A percentile compares a stretch with the other conserved stretches of the same genome.
These are phyloP conservation scores for Petasospora fabianii DNA, from an alignment of 1,139 yeast species.

Conservation along the genomic window DNA sequence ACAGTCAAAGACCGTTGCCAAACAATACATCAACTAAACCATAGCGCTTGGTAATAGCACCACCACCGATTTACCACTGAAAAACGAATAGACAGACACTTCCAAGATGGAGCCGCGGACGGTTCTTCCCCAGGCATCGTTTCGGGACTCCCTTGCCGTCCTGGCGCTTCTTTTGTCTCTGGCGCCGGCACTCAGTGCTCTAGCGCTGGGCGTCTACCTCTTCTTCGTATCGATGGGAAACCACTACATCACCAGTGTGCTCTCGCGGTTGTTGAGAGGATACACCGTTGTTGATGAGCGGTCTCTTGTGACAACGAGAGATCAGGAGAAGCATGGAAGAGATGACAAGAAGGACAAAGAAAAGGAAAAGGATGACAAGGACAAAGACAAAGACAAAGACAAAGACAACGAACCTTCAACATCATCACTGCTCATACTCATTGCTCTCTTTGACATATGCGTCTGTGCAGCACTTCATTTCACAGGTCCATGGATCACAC, in stretches of 20 bases:
- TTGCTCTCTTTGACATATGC: constrained; percentile 31
- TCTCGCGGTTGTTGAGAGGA: constrained; percentile 8
- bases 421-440: constrained; percentile 19
- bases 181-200: constrained; percentile 38
- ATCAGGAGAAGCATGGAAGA: constrained; percentile 5
- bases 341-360: constrained; percentile 13
- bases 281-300: background rate
- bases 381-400: constrained; percentile 13
- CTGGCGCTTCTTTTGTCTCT: constrained; percentile 39
- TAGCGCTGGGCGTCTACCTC: constrained; percentile 38
- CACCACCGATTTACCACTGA: background rate
- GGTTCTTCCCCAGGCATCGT: constrained; percentile 34
- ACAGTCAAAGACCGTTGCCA: too few species aligned
- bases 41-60: too few species aligned
- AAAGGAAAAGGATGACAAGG: constrained; percentile 6
- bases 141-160: constrained; percentile 44
- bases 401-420: constrained; percentile 4
- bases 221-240: constrained; percentile 31
- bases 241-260: constrained; percentile 3
- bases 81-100: background rate
- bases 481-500: constrained; percentile 35
- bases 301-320: background rate
- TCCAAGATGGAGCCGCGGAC: background rate
- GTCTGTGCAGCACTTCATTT: constrained; percentile 34
- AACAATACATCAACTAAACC: too few species aligned